Base-by-base conservation (phyloP, 768 basidiomycete genomes). In the Sarcomyxa edulis region DNA sequence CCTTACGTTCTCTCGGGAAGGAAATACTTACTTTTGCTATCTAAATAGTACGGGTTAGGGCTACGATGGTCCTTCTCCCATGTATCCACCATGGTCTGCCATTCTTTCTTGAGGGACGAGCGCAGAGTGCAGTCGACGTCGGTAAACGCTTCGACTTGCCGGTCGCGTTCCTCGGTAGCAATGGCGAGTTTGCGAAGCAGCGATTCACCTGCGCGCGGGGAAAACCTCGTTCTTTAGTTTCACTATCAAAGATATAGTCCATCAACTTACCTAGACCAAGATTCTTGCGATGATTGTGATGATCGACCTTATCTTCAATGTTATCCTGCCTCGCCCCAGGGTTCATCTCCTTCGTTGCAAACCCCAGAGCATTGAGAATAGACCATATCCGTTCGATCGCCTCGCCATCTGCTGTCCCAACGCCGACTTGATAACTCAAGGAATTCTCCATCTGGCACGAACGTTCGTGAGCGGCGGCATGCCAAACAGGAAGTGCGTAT, bases 371-470 rank as follows among this genome's bases (percentile, higher is more conserved):
- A 28, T 39, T 39, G 15, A 39, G 11, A 15, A 22, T 12, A 28
- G 37, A 14, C 37, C 37, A 39, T 14, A 11, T 16, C 15, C 31
- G 1, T 23, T 27, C 37, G 0, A 57, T 50, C 1, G 43, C 61
- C 30, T 69, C 62, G 0, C 65, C 58, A 42, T 62, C 60, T 3
- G 50, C 55, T 1, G 50, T 46, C 6, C 54, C 58, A 21, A 45
- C 46, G 1, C 55, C 49, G 1, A 16, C 15, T 2, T 35, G 36
- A 14, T 47, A 46, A 28, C 62, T 59, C 21, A 68, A 48, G 0
- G 59, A 65, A 31, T 15, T 44, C 7, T 35, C n/a, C 0, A 38
- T 18, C 8, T 45, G 46, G 30, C 51, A 53, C 3, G 14, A 11
- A 1, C 35, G 10, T 6, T 34, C 42, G 31, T 53, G 52, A 1